Base-by-base conservation (phyloP, 345 rosid species). In the Eutrema japonicum region DNA sequence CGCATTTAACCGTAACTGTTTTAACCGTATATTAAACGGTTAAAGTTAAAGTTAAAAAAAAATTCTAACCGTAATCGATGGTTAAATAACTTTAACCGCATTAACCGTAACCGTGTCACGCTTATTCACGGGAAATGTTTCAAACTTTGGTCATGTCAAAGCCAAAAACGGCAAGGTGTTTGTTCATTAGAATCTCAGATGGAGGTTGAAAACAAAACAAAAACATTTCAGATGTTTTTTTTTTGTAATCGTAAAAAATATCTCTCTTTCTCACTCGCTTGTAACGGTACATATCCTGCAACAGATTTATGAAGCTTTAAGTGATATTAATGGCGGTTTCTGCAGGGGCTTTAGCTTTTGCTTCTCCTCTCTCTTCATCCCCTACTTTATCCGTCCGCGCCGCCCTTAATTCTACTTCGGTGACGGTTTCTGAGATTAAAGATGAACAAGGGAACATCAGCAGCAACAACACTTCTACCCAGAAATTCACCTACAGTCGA, bases 401-500 rank as follows among this genome's bases (percentile, higher is more conserved):
- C 50, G 51, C 67, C n/a, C 43, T 68, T 53, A 67, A 35, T 35
- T 68, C 68, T 0, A 14, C 47, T 13, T 27, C 68, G 4, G 62
- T 42, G 46, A 67, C 73, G 13, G 30, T 66, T 74, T 35, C 14
- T 6, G 48, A 55, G 33, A 6, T 2, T 10, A 64, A 26, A 49
- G 63, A 55, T 26, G 86, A 85, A 64, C 80, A 81, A 48, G 61
- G 60, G 30, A 70, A 29, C 54, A 43, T 41, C 48, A 36, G 7
- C 46, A 56, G 18, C 64, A 67, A 2, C n/a, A n/a, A n/a, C 22
- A 18, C 22, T 8, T 49, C 47, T 5, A 12, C 74, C 4, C 78
- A 80, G 56, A 79, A 81, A 27, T 94, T 94, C 78, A 89, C 83
- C 70, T 94, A 94, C 70, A 83, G 86, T 65, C 84, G 95, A 86